Percentiles rank a stretch among this genome's conserved stretches.
phyloP scores from a whole-genome alignment of 2,329 filamentous ascomycete species.

The Alternaria sp. region DNA sequence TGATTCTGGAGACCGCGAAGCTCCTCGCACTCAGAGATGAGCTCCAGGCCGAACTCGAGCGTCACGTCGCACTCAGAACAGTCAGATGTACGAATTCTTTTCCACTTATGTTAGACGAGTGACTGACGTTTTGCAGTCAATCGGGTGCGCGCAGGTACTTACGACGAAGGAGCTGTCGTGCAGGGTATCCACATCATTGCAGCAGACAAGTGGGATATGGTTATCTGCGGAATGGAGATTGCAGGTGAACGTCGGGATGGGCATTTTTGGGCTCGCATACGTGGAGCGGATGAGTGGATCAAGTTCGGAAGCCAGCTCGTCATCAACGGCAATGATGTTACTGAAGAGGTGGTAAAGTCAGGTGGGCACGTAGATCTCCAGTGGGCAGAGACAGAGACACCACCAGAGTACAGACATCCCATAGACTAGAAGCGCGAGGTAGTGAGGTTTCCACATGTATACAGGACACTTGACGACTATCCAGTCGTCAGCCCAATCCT shows the following conservation, averaged over 20 bases:
- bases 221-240: background rate
- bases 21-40: background rate
- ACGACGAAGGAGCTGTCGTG: background rate
- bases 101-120: background rate
- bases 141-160: background rate
- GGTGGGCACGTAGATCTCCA: background rate
- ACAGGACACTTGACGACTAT: background rate
- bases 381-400: background rate
- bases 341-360: background rate
- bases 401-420: background rate
- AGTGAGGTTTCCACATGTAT: too few relatives aligned
- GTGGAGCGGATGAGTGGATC: background rate
- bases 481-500: background rate
- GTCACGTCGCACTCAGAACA: background rate
- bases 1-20: background rate
- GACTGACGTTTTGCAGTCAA: background rate
- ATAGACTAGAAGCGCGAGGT: too few relatives aligned
- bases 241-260: background rate
- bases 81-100: background rate
- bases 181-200: background rate
- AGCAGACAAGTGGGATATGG: background rate
- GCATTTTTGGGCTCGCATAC: background rate
- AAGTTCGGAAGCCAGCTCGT: background rate
- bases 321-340: background rate
- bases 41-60: background rate